Evolutionary conservation across 2,329 filamentous ascomycete genomes (phyloP).

Genomic region (Neurospora crassa): DNA sequence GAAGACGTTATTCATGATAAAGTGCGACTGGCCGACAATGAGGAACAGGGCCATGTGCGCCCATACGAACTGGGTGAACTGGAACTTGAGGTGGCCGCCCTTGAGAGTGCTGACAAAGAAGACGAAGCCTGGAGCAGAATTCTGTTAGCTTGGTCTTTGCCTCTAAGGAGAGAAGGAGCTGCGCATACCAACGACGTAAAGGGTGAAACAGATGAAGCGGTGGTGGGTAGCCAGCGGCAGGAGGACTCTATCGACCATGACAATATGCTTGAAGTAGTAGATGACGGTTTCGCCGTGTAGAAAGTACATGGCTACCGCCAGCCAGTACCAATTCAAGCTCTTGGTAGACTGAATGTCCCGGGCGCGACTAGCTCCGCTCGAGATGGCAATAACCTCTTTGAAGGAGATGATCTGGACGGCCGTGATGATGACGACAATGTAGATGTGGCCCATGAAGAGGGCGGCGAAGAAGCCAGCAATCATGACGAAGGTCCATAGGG

Average conservation of each 20-base stretch:
- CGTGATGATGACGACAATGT: slow-evolving; percentile 88
- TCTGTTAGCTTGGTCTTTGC: background rate
- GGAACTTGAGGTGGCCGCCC: slow-evolving; percentile 94
- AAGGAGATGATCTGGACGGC: slow-evolving; percentile 93
- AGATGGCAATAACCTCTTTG: slow-evolving; percentile 98
- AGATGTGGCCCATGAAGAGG: slow-evolving; percentile 94
- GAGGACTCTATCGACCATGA: slow-evolving; percentile 87
- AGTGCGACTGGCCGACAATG: slow-evolving; percentile 95
- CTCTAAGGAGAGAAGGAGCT: background rate
- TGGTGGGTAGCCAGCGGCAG: slow-evolving; percentile 93
- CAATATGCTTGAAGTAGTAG: slow-evolving; percentile 99
- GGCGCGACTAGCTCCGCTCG: slow-evolving; percentile 85
- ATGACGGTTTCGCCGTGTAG: slow-evolving; percentile 98
- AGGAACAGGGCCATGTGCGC: slow-evolving; percentile 98
- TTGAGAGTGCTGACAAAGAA: slow-evolving; percentile 95
- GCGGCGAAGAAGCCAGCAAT: slow-evolving; percentile 84
- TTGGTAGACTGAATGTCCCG: slow-evolving; percentile 90
- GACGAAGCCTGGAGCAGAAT: slow-evolving; percentile 63
- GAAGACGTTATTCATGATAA: slow-evolving; percentile 99
- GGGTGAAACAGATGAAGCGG: slow-evolving; percentile 95
- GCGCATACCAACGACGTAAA: slow-evolving; percentile 84
- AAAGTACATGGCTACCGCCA: slow-evolving; percentile 99
- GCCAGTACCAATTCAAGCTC: slow-evolving; percentile 97
- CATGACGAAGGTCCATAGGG: slow-evolving; percentile 98
- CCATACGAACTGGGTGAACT: slow-evolving; percentile 99